Evolutionary conservation across 2,329 filamentous ascomycete genomes (phyloP).

Genomic region (Trichoderma pleuroti): DNA sequence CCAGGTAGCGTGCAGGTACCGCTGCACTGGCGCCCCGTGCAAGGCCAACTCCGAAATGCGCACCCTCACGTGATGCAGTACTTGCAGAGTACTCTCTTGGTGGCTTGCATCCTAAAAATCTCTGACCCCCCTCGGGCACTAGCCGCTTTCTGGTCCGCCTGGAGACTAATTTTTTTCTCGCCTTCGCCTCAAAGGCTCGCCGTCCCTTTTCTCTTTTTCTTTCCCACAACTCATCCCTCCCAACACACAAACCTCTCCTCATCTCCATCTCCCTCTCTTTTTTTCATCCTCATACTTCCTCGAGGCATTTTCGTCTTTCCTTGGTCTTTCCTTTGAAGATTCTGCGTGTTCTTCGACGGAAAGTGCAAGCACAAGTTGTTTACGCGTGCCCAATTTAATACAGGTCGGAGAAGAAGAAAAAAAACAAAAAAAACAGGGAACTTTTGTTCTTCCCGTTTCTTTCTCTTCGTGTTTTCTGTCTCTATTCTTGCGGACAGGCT

Average conservation of each 20-base stretch:
- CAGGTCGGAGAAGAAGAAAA: conserved; percentile 33
- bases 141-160: conserved; percentile 29
- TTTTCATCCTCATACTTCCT: conserved; percentile 30
- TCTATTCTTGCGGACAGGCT: conserved; percentile 29
- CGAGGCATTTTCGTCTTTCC: conserved; percentile 36
- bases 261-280: conserved; percentile 30
- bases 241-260: conserved; percentile 31
- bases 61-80: background rate
- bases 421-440: conserved; percentile 26
- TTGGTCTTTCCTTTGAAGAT: conserved; percentile 48
- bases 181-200: conserved; percentile 21
- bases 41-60: background rate
- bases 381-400: conserved; percentile 30
- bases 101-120: conserved; percentile 21
- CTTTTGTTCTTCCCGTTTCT: conserved; percentile 33
- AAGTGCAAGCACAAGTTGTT: conserved; percentile 31
- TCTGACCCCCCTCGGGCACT: conserved; percentile 27
- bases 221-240: conserved; percentile 27
- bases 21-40: background rate
- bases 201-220: conserved; percentile 29
- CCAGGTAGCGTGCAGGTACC: background rate
- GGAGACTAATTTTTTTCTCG: conserved; percentile 22
- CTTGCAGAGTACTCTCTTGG: background rate
- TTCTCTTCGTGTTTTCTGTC: conserved; percentile 33
- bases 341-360: conserved; percentile 43